Base-by-base conservation (phyloP, 108 stramenopile genomes). In the Epithemia pelagica region DNA sequence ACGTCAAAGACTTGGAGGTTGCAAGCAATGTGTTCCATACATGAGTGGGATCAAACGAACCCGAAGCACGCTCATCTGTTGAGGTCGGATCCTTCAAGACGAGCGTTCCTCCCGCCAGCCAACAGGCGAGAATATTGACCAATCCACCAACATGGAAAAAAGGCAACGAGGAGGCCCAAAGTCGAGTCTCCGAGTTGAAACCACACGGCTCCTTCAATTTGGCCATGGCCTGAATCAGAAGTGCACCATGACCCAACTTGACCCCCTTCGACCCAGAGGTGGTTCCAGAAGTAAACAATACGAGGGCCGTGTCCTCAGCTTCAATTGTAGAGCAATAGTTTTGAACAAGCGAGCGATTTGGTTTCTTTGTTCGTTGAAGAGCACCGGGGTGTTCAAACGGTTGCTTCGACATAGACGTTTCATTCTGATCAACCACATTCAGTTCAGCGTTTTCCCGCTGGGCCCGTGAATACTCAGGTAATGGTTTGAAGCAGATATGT, bases 61-160 rank as follows among this genome's bases (percentile, higher is more conserved):
- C 30, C 27, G 51, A 25, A 56, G 18, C 52, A 53, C 23, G 23
- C 55, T 23, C 22, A 10, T 46, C 10, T 46, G 37, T 46, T 46
- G 37, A 5, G 15, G 37, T 10, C 10, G 5, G 15, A 2, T 32
- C 66, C 8, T 90, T 80, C 65, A 96, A 91, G 20, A 89, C 74
- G 32, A 92, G 77, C 29, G 74, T 67, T 8, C 94, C 96, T 19
- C 90, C 90, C 24, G 80, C 82, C 68, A 91, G 58, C 21, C 91
- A 64, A 21, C 90, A 81, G 5, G 90, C 93, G 2, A 97, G 64
- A 25, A 82, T 64, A 30, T 91, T 81, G 61, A 77, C 91, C 0
- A 97, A 37, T 1, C 96, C 96, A 22, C 93, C 96, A 33, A 97
- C 83, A 66, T 97, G 96, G 81, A 88, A 97, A 59, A 94, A 74